Evolutionary conservation across 1,139 yeast species (phyloP).

Genomic region (Yamadazyma jaroonii): DNA sequence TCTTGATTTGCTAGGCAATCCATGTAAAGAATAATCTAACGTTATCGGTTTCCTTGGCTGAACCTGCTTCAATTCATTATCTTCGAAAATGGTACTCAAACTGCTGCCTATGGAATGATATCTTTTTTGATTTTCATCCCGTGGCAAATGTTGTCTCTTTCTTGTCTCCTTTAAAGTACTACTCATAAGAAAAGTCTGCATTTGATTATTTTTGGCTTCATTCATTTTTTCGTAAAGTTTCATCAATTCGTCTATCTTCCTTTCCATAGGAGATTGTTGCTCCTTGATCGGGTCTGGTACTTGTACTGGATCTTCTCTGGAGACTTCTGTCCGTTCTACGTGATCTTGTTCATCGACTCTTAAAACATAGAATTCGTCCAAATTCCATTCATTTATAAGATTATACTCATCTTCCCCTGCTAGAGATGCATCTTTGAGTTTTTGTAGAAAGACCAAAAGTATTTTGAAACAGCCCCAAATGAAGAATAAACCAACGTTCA

Average conservation of each 20-base stretch:
- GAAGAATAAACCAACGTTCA: conserved; percentile 28
- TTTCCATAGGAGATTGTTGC: not conserved
- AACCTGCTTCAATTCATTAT: conserved; percentile 1
- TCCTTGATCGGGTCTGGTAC: conserved; percentile 2
- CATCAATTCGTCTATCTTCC: too few species aligned
- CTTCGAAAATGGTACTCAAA: conserved; percentile 6
- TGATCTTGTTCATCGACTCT: not conserved
- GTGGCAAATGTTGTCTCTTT: not conserved
- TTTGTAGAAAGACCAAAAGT: conserved; percentile 7
- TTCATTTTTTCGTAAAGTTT: too few species aligned
- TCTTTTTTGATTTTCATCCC: not conserved
- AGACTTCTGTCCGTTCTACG: too few species aligned
- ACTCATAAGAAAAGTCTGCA: conserved; percentile 3
- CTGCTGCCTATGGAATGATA: conserved; percentile 1
- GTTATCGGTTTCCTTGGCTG: not conserved
- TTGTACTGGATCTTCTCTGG: too few species aligned
- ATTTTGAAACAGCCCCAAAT: conserved; percentile 28
- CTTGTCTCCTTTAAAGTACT: too few species aligned
- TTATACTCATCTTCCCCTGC: conserved; percentile 6
- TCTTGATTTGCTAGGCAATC: conserved; percentile 17
- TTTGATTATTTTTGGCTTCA: not conserved
- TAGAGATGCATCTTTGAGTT: conserved; percentile 5
- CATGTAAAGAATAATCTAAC: conserved; percentile 17
- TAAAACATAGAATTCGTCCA: conserved; percentile 1
- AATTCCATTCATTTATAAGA: conserved; percentile 4